Evolutionary conservation across 192 early-diverging fungal genomes (phyloP).

Genomic region (Paraglomus occultum): DNA sequence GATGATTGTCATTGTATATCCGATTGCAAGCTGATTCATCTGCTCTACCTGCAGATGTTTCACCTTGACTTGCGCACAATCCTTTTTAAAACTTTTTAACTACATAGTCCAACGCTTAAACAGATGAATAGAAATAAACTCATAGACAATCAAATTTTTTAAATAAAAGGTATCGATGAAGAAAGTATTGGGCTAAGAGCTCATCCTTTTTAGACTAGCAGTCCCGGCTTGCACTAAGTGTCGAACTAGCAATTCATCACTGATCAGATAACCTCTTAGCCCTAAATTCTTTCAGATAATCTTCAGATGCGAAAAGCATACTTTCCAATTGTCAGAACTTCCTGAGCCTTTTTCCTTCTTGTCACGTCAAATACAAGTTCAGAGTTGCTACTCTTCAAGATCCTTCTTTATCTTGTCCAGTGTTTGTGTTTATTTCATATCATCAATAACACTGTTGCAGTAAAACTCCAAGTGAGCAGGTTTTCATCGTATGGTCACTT

Average conservation of each 20-base stretch:
- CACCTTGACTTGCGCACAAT: neutral
- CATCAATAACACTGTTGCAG: too few relatives aligned
- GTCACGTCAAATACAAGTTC: neutral
- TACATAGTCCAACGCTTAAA: conserved; percentile 6
- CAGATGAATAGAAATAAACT: neutral
- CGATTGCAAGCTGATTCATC: conserved; percentile 17
- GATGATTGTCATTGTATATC: conserved; percentile 4
- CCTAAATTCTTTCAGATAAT: too few relatives aligned
- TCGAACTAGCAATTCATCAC: conserved; percentile 15
- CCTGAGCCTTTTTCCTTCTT: neutral
- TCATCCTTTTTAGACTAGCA: conserved; percentile 9
- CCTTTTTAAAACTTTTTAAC: conserved; percentile 4
- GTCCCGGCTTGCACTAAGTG: conserved; percentile 24
- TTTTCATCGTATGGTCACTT: too few relatives aligned
- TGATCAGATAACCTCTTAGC: too few relatives aligned
- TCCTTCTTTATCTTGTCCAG: neutral
- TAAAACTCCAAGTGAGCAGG: too few relatives aligned
- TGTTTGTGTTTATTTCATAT: too few relatives aligned
- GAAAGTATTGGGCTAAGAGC: neutral
- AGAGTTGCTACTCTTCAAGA: neutral
- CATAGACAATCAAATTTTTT: neutral
- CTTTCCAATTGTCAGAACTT: neutral
- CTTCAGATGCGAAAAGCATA: too few relatives aligned
- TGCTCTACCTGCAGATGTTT: neutral
- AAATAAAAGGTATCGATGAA: neutral